Evolutionary conservation across 495 filamentous ascomycete genomes (phyloP), one percentile per base, ranked within the genome.

Genomic region (Filosporella fistucella): DNA sequence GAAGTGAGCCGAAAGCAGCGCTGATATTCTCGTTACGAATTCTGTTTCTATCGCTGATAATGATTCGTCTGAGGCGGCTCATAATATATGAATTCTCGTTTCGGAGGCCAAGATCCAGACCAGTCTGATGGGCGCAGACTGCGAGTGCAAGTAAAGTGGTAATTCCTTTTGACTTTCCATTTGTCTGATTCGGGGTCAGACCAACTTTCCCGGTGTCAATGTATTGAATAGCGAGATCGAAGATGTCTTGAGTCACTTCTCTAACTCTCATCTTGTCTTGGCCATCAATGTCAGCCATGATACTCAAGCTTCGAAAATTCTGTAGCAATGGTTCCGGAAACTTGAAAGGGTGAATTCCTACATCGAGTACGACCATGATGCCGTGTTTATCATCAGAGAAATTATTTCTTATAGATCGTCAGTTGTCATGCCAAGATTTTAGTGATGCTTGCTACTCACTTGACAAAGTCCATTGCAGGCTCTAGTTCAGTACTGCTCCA

Each of bases 201-300:
- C 20, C 11, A 13, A 43, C 5, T 18, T 24, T 17, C 18, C 20
- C 30, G 24, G 21, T 26, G 7, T 28, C 20, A 9, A 25, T 17
- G 23, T 17, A 29, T 17, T 43, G 40, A 30, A 43, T 43, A 29
- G 24, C 23, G 11, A 43, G 23, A 5, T 43, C 40, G n/a, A 43
- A 43, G 1, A 43, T 13, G 11, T 17, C n/a, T 8, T 26, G 22
- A n/a, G n/a, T n/a, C n/a, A n/a, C n/a, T n/a, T n/a, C n/a, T n/a
- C n/a, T n/a, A n/a, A n/a, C n/a, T n/a, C n/a, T n/a, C n/a, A n/a
- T n/a, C n/a, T n/a, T n/a, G n/a, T n/a, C n/a, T n/a, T n/a, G n/a
- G n/a, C n/a, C n/a, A n/a, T n/a, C n/a, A n/a, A n/a, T n/a, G n/a
- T n/a, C n/a, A n/a, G n/a, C n/a, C n/a, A n/a, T n/a, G n/a, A n/a